Base-by-base conservation (phyloP, 768 basidiomycete species). In the Russula olivacea region DNA sequence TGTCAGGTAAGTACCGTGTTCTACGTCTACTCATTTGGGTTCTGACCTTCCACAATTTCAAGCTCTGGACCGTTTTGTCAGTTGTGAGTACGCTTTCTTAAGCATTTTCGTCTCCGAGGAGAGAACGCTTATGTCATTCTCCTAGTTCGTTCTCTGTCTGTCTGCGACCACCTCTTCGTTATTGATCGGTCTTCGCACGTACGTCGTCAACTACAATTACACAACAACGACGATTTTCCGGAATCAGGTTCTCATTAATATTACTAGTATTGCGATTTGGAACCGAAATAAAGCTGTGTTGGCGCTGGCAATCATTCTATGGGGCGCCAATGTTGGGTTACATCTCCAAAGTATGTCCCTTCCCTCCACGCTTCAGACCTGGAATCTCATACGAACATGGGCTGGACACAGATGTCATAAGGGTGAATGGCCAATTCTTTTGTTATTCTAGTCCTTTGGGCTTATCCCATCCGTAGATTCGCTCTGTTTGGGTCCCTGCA, bases 151-250 rank as follows among this genome's bases (percentile, higher is more conserved):
- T 19, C 12, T 19, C 5, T 54, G 32, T 4, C 3, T 25, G 1
- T 52, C 28, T 30, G 8, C 47, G 14, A 45, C 3, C 1, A 4
- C 23, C 2, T 25, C 58, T 17, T 41, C 49, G 25, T 17, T 59
- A 2, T 32, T 59, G 48, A 40, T 59, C 15, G 58, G 40, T 25
- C 23, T 59, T n/a, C 58, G 58, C 58, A 59, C 25, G 58, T 59
- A 51, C 19, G 58, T 32, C 11, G 21, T 40, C 23, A 14, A 17
- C 23, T 25, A 49, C 25, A 3, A 15, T 19, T 15, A 2, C 15
- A 40, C 25, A 36, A 7, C 14, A 8, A 25, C 23, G 15, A 15
- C 23, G 3, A 51, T 9, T 8, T 51, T 25, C 41, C 11, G 10
- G 10, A 36, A 28, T 15, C 32, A 40, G 25, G 17, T 14, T 5